Evolutionary conservation across 2,329 filamentous ascomycete genomes (phyloP).

Genomic region (Fusarium tanahbumbuense): DNA sequence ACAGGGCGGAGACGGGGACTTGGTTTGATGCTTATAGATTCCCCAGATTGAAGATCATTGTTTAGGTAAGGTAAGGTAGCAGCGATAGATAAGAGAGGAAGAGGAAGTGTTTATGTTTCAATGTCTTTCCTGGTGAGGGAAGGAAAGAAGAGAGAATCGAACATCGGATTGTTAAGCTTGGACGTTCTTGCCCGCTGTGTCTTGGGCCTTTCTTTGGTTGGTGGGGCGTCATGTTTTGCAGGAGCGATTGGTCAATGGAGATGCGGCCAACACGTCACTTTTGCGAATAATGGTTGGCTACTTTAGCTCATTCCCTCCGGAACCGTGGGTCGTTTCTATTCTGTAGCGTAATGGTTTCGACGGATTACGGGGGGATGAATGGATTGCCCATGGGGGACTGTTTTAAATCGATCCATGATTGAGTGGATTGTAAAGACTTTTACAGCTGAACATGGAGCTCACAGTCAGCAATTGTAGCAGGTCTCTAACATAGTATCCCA

Average conservation of each 20-base stretch:
- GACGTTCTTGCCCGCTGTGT: background rate
- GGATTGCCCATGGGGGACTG: slow-evolving; percentile 29
- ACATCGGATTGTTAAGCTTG: background rate
- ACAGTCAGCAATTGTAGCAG: background rate
- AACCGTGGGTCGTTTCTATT: slow-evolving; percentile 17
- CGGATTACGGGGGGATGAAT: slow-evolving; percentile 13
- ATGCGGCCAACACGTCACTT: slow-evolving; percentile 15
- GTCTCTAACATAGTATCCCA: background rate
- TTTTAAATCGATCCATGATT: background rate
- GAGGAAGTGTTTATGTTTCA: background rate
- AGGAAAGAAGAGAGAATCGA: background rate
- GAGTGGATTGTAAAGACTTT: slow-evolving; percentile 6
- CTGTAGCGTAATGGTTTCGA: slow-evolving; percentile 22
- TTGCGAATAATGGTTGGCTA: slow-evolving; percentile 1
- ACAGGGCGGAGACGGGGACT: background rate
- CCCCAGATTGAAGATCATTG: background rate
- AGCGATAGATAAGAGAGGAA: background rate
- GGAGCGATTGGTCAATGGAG: slow-evolving; percentile 35
- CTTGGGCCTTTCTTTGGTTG: background rate
- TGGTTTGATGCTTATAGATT: background rate
- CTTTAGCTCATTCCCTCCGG: background rate
- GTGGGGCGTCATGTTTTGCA: slow-evolving; percentile 23
- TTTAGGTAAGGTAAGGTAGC: background rate
- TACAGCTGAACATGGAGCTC: background rate
- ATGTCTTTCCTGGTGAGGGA: background rate